phyloP scores from a whole-genome alignment of 208 protist species.

The Wallacemonas rigidus region DNA sequence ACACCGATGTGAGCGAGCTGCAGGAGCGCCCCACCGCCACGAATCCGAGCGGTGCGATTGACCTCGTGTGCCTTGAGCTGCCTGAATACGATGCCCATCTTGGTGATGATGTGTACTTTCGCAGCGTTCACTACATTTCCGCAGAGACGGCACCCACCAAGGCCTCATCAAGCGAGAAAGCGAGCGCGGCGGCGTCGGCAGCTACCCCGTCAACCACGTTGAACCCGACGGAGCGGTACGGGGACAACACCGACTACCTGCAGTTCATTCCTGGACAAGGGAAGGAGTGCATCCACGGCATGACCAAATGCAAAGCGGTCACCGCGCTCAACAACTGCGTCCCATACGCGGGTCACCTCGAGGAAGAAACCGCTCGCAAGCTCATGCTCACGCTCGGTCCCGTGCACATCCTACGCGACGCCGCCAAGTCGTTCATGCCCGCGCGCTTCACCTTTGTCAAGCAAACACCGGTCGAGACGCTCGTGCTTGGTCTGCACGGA shows the following conservation, averaged over 20 bases:
- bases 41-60: constrained; percentile 39
- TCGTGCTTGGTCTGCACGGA: constrained; percentile 84
- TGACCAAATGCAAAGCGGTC: constrained; percentile 82
- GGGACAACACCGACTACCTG: constrained; percentile 48
- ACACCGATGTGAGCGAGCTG: constrained; percentile 74
- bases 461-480: constrained; percentile 59
- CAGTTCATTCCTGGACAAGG: constrained; percentile 70
- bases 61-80: constrained; percentile 81
- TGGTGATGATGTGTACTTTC: constrained; percentile 82
- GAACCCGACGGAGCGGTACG: constrained; percentile 14
- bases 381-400: constrained; percentile 85
- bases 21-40: constrained; percentile 26
- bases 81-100: constrained; percentile 71
- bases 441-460: constrained; percentile 75
- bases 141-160: not conserved
- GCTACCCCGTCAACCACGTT: not conserved
- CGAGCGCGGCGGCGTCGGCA: not conserved
- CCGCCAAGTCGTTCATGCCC: constrained; percentile 57
- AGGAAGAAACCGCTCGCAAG: constrained; percentile 80
- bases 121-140: constrained; percentile 85
- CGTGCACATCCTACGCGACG: constrained; percentile 77
- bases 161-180: not conserved
- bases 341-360: constrained; percentile 69
- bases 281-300: constrained; percentile 74
- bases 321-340: constrained; percentile 84